Percentiles rank a stretch among this genome's conserved stretches.
phyloP scores from a whole-genome alignment of 2,329 filamentous ascomycete species.

The Apiospora marii region DNA sequence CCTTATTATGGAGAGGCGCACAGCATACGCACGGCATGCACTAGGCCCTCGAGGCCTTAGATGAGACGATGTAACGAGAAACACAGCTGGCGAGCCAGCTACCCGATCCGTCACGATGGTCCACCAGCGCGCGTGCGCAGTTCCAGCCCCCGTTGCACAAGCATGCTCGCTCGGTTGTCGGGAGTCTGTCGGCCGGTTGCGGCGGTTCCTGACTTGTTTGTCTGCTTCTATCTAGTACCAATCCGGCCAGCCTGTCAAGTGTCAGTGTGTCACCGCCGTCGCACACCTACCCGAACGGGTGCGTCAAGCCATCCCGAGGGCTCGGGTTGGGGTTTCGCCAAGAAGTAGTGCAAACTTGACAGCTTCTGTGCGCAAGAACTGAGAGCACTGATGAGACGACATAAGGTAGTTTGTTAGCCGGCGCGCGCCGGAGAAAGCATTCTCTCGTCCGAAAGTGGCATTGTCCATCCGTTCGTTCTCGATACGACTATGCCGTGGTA shows the following conservation, averaged over 20 bases:
- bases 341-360: not conserved
- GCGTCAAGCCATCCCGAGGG: not conserved
- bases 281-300: not conserved
- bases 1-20: not conserved
- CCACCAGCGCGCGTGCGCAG: not conserved
- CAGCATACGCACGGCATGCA: not conserved
- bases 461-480: not conserved
- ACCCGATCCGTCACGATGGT: not conserved
- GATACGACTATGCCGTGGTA: not conserved
- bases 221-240: not conserved
- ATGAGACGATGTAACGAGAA: not conserved
- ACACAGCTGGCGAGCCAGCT: slow-evolving; percentile 2
- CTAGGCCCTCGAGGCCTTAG: not conserved
- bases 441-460: not conserved
- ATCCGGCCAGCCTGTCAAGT: not conserved
- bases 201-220: not conserved
- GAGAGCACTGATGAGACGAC: too few relatives aligned
- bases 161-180: not conserved
- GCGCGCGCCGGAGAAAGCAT: not conserved
- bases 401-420: too few relatives aligned
- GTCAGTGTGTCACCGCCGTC: not conserved
- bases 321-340: not conserved
- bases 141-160: not conserved
- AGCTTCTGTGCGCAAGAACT: not conserved
- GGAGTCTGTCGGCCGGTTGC: not conserved